phyloP scores from a whole-genome alignment of 768 basidiomycete species.

The Serendipita sp. region DNA sequence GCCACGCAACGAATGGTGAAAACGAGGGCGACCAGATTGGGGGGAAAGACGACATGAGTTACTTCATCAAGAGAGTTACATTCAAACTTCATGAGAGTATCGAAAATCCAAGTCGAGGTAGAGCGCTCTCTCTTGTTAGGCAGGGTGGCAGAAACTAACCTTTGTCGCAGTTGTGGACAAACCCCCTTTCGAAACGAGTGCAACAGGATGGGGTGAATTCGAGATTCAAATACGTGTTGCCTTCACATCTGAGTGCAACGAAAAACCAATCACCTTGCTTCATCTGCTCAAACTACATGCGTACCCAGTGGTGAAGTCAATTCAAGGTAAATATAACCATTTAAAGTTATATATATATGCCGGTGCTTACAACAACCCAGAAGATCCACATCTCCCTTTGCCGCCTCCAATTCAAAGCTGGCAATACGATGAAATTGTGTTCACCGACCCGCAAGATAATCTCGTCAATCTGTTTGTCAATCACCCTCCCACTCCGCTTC shows the following conservation, averaged over 20 bases:
- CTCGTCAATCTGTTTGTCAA: constrained; percentile 68
- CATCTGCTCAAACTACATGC: constrained; percentile 95
- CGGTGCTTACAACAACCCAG: constrained; percentile 37
- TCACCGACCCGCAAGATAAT: constrained; percentile 78
- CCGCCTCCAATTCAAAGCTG: constrained; percentile 70
- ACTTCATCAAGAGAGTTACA: constrained; percentile 89
- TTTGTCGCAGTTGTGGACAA: constrained; percentile 60
- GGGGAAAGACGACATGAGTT: constrained; percentile 75
- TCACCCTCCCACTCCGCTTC: constrained; percentile 74
- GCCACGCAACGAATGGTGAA: constrained; percentile 26
- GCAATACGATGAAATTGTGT: constrained; percentile 98
- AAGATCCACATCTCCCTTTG: constrained; percentile 6
- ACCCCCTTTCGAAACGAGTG: constrained; percentile 86
- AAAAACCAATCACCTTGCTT: constrained; percentile 74
- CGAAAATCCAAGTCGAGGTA: constrained; percentile 76
- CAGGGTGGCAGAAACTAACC: not conserved
- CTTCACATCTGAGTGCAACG: constrained; percentile 76
- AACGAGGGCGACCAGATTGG: constrained; percentile 60
- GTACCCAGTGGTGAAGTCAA: constrained; percentile 29
- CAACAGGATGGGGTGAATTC: constrained; percentile 99
- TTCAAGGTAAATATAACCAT: constrained; percentile 30
- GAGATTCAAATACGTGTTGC: constrained; percentile 85
- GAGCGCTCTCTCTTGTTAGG: constrained; percentile 17
- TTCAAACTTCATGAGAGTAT: constrained; percentile 98
- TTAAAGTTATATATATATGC: constrained; percentile 45